Conservation (phyloP, 2,329 filamentous ascomycete species). For the Diaporthe caulivora region DNA sequence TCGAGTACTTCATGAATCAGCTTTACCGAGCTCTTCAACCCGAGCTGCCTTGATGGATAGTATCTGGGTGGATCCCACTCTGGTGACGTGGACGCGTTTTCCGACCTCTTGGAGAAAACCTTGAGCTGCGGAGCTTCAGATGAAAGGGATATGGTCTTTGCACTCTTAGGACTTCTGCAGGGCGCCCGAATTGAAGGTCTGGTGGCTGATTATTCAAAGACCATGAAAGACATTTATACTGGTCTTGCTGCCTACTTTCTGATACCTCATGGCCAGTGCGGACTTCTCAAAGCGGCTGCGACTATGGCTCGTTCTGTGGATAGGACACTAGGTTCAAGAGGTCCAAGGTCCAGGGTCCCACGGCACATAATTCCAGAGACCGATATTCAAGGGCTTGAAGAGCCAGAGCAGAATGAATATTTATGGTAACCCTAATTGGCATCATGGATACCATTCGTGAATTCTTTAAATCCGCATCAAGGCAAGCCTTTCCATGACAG, state of each 20-base stretch:
- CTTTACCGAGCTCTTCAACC: neutral
- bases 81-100: neutral
- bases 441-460: neutral
- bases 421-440: neutral
- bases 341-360: too few relatives aligned
- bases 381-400: neutral
- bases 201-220: constrained; percentile 7
- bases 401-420: too few relatives aligned
- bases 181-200: neutral
- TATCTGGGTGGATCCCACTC: neutral
- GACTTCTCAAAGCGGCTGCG: neutral
- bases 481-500: neutral
- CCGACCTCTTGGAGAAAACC: neutral
- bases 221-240: neutral
- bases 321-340: too few relatives aligned
- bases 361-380: too few relatives aligned
- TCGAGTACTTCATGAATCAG: neutral
- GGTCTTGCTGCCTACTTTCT: constrained; percentile 5
- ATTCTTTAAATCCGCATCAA: neutral
- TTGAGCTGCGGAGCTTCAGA: neutral
- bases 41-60: neutral
- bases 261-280: neutral
- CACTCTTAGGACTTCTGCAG: neutral
- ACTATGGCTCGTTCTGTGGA: too few relatives aligned
- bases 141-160: constrained; percentile 10